phyloP scores from a whole-genome alignment of 2,329 filamentous ascomycete genomes.

The Ophiostoma himal-ulmi region DNA sequence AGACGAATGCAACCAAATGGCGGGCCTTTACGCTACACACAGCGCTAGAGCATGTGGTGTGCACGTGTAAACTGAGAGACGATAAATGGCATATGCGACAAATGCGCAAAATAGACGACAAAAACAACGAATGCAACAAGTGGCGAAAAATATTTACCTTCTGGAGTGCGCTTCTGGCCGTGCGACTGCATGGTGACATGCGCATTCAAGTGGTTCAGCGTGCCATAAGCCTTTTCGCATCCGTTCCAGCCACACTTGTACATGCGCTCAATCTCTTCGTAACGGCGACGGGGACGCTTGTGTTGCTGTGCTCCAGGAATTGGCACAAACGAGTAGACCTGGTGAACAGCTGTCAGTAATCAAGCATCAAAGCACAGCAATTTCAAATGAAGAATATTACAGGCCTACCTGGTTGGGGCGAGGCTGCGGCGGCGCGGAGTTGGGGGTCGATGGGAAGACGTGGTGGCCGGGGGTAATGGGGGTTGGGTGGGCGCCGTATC shows the following conservation, averaged over 20 bases:
- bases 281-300: constrained; percentile 85
- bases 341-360: constrained; percentile 32
- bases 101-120: neutral
- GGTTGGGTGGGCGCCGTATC: constrained; percentile 53
- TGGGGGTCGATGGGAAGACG: constrained; percentile 51
- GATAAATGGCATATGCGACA: constrained; percentile 19
- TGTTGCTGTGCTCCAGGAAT: constrained; percentile 96
- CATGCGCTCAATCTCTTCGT: constrained; percentile 99
- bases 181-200: constrained; percentile 99
- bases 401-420: constrained; percentile 56
- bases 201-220: constrained; percentile 92
- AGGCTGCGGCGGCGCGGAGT: constrained; percentile 49
- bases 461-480: constrained; percentile 48
- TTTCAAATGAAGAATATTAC: neutral
- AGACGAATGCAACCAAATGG: neutral
- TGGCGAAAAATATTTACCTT: constrained; percentile 60
- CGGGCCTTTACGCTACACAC: neutral
- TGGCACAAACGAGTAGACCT: constrained; percentile 97
- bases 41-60: neutral
- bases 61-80: neutral
- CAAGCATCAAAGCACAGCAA: too few relatives aligned
- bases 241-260: constrained; percentile 99
- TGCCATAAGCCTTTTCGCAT: constrained; percentile 97
- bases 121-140: neutral
- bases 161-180: constrained; percentile 86